A percentile compares a stretch with the other conserved stretches of the same genome.
Conservation (phyloP, 345 rosid genomes). For the Garcia nutans region DNA sequence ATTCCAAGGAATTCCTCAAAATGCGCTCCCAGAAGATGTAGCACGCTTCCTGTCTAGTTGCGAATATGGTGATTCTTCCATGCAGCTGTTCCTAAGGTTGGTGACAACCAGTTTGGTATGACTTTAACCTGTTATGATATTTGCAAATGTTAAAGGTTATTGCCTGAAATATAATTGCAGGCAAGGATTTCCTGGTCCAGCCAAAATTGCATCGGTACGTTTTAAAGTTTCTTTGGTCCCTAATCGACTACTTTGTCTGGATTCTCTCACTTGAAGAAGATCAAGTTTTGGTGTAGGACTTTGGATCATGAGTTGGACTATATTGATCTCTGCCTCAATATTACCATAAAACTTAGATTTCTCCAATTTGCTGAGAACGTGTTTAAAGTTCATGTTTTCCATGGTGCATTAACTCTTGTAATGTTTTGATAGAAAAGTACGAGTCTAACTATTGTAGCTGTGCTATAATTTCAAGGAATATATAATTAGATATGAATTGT, state of each 20-base stretch:
- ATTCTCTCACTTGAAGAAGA: background rate
- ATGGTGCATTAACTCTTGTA: background rate
- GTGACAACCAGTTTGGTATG: slow-evolving; percentile 14
- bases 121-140: background rate
- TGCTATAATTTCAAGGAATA: background rate
- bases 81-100: slow-evolving; percentile 41
- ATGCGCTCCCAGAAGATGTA: slow-evolving; percentile 50
- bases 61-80: slow-evolving; percentile 51
- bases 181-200: slow-evolving; percentile 27
- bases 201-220: slow-evolving; percentile 45
- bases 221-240: slow-evolving; percentile 26
- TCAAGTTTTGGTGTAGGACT: background rate
- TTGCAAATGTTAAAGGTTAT: background rate
- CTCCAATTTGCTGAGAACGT: slow-evolving; percentile 3
- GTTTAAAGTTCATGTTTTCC: background rate
- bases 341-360: background rate
- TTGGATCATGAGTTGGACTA: background rate
- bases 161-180: slow-evolving; percentile 31
- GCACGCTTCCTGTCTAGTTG: slow-evolving; percentile 76
- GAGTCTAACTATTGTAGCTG: background rate
- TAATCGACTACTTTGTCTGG: background rate
- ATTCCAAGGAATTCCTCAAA: slow-evolving; percentile 57
- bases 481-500: background rate
- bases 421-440: background rate
- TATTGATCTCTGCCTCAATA: background rate